phyloP scores from a whole-genome alignment of 129 eudicot species.

The Helianthus annuus region DNA sequence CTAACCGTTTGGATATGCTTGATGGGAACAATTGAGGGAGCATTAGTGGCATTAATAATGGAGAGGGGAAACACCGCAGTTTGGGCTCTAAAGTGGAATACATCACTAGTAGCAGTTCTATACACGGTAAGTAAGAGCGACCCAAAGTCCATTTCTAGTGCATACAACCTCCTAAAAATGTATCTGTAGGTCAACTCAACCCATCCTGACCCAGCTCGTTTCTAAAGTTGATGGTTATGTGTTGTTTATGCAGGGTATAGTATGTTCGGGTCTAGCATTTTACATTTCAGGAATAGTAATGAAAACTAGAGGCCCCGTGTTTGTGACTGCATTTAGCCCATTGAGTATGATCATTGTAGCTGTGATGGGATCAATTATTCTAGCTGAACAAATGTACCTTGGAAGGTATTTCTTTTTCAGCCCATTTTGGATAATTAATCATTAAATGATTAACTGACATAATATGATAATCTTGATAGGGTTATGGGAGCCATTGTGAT shows the following conservation, averaged over 20 bases:
- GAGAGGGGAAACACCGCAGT: conserved; percentile 50
- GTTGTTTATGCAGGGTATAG: conserved; percentile 55
- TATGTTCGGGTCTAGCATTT: conserved; percentile 74
- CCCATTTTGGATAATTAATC: not conserved
- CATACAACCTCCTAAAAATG: no score
- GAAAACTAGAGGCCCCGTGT: conserved; percentile 70
- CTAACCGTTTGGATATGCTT: conserved; percentile 67
- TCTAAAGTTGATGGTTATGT: not conserved
- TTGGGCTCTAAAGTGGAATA: conserved; percentile 59
- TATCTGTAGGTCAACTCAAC: not conserved
- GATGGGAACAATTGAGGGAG: conserved; percentile 55
- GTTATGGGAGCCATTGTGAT: conserved; percentile 74
- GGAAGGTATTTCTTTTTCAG: conserved; percentile 51
- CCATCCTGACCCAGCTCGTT: not conserved
- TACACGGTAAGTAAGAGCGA: conserved; percentile 45
- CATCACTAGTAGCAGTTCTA: conserved; percentile 42
- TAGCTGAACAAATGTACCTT: conserved; percentile 56
- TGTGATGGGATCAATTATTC: conserved; percentile 54
- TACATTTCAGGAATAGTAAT: conserved; percentile 69
- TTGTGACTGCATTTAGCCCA: conserved; percentile 76
- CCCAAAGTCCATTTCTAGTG: no score
- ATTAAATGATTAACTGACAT: not conserved
- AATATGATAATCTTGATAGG: conserved; percentile 38
- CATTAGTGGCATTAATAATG: conserved; percentile 45
- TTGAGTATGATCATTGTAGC: conserved; percentile 68